Evolutionary conservation across 1,139 yeast genomes (phyloP).

Genomic region (Candida sanyaensis): DNA sequence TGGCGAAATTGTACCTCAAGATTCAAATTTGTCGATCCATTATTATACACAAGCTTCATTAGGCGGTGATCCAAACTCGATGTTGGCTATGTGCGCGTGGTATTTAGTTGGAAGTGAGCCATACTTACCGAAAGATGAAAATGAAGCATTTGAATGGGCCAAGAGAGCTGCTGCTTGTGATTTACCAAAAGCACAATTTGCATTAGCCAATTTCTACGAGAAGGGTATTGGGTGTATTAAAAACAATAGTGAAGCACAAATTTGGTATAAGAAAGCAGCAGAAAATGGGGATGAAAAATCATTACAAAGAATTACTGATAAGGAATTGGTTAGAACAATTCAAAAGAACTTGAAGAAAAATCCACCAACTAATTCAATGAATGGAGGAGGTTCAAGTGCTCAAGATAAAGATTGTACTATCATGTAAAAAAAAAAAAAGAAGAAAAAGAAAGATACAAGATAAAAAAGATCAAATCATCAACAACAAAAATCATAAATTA

Average conservation of each 20-base stretch:
- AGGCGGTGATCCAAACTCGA: conserved; percentile 84
- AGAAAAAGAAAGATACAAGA: not conserved
- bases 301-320: conserved; percentile 35
- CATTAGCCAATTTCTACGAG: conserved; percentile 82
- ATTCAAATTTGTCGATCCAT: conserved; percentile 83
- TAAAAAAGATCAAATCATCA: not conserved
- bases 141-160: conserved; percentile 96
- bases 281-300: conserved; percentile 74
- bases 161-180: conserved; percentile 76
- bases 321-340: conserved; percentile 31
- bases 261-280: conserved; percentile 79
- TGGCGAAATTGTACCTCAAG: conserved; percentile 80
- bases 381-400: conserved; percentile 19
- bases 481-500: not conserved
- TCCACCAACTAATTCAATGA: conserved; percentile 10
- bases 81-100: conserved; percentile 97
- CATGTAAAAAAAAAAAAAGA: conserved; percentile 22
- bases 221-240: conserved; percentile 83
- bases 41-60: conserved; percentile 91
- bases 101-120: conserved; percentile 89
- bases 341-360: conserved; percentile 32
- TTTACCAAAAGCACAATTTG: conserved; percentile 81
- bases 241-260: conserved; percentile 57
- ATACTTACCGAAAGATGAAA: conserved; percentile 72
- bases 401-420: conserved; percentile 49